Conservation (phyloP, 2,329 filamentous ascomycete species). For the Botryosphaeria dothidea region DNA sequence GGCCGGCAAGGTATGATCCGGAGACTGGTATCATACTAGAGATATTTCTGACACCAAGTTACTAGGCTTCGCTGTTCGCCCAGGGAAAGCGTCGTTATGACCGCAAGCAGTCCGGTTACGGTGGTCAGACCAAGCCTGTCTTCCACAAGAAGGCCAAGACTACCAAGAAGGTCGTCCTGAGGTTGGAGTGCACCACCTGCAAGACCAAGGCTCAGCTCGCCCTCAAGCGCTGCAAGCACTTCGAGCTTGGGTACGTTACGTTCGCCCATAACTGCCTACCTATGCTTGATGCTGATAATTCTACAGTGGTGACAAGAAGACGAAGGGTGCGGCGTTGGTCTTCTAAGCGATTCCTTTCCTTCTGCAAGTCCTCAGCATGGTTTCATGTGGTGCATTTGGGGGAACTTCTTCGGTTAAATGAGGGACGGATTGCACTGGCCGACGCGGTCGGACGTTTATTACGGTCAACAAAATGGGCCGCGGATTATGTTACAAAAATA, state of each 20-base stretch:
- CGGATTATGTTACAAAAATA: slow-evolving; percentile 19
- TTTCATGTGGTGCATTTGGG: slow-evolving; percentile 21
- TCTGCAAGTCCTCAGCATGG: slow-evolving; percentile 38
- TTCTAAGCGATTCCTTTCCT: slow-evolving; percentile 74
- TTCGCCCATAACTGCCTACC: background rate
- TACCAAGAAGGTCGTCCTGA: slow-evolving; percentile 99
- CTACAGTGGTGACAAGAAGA: slow-evolving; percentile 99
- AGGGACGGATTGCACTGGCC: slow-evolving; percentile 16
- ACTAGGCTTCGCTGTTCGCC: slow-evolving; percentile 82
- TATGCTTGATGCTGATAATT: slow-evolving; percentile 16
- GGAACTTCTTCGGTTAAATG: slow-evolving; percentile 16
- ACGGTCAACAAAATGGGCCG: slow-evolving; percentile 10
- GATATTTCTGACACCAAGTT: slow-evolving; percentile 22
- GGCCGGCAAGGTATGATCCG: slow-evolving; percentile 83
- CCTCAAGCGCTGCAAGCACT: slow-evolving; percentile 99
- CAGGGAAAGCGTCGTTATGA: slow-evolving; percentile 97
- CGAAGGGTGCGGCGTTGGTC: slow-evolving; percentile 99
- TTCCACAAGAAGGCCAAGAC: slow-evolving; percentile 99
- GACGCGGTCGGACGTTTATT: background rate
- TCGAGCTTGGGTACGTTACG: slow-evolving; percentile 88
- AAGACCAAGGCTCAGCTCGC: slow-evolving; percentile 98
- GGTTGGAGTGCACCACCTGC: slow-evolving; percentile 96
- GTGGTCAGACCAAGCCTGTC: slow-evolving; percentile 99
- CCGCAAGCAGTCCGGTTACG: slow-evolving; percentile 98
- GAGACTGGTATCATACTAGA: background rate